phyloP scores from a whole-genome alignment of 495 filamentous ascomycete genomes.

The Aspergillus coremiiformis region DNA sequence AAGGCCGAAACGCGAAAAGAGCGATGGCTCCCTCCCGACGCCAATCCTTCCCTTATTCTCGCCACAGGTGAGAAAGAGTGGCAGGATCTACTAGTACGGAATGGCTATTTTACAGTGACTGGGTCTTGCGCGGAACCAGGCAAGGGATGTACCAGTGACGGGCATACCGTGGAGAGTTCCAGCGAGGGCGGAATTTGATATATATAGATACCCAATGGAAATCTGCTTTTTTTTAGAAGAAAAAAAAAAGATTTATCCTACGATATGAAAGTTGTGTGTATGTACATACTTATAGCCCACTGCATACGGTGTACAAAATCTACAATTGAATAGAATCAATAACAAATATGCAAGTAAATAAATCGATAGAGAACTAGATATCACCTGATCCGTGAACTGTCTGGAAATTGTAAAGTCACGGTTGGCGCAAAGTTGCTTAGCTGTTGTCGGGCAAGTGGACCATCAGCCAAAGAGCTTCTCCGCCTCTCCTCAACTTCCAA shows the following conservation, averaged over 20 bases:
- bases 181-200: slow-evolving; percentile 10
- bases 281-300: too few relatives aligned
- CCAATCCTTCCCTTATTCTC: slow-evolving; percentile 57
- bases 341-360: too few relatives aligned
- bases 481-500: not conserved
- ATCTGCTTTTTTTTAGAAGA: not conserved
- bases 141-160: slow-evolving; percentile 5
- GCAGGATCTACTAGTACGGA: slow-evolving; percentile 40
- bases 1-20: slow-evolving; percentile 66
- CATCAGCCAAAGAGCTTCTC: not conserved
- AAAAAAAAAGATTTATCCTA: too few relatives aligned
- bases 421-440: not conserved
- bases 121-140: not conserved
- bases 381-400: too few relatives aligned
- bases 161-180: slow-evolving; percentile 3
- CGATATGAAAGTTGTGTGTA: not conserved
- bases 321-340: not conserved
- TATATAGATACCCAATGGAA: not conserved
- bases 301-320: too few relatives aligned
- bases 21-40: slow-evolving; percentile 65
- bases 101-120: slow-evolving; percentile 28
- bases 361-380: too few relatives aligned
- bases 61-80: slow-evolving; percentile 60
- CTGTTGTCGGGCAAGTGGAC: not conserved
- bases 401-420: too few relatives aligned